These are phyloP conservation scores for Chalciporus sp. DNA, from an alignment of 1,284 basidiomycete genomes.

Conservation along the genomic window DNA sequence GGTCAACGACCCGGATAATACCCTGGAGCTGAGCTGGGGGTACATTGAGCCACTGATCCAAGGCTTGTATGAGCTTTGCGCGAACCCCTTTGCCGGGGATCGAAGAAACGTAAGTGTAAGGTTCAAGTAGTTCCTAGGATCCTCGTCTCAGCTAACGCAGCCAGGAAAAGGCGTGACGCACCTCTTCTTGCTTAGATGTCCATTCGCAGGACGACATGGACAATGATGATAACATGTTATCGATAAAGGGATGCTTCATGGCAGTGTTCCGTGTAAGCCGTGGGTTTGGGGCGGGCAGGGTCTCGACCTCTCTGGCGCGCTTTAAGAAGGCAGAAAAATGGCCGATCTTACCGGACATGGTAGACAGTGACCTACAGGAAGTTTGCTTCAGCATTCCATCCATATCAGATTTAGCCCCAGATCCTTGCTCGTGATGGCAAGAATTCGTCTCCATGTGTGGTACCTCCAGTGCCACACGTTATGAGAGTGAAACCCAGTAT, in stretches of 20 bases:
- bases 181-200: slow-evolving; percentile 23
- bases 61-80: slow-evolving; percentile 85
- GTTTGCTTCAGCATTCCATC: neutral
- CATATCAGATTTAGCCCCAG: slow-evolving; percentile 7
- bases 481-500: slow-evolving; percentile 10
- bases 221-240: slow-evolving; percentile 25
- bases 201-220: slow-evolving; percentile 10
- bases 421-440: slow-evolving; percentile 5
- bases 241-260: slow-evolving; percentile 28
- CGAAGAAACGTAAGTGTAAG: slow-evolving; percentile 85
- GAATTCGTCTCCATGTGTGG: slow-evolving; percentile 1
- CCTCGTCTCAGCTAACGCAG: neutral
- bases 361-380: neutral
- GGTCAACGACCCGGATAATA: slow-evolving; percentile 81
- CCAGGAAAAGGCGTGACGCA: slow-evolving; percentile 6
- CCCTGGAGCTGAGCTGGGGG: slow-evolving; percentile 69
- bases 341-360: slow-evolving; percentile 9
- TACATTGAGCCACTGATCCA: slow-evolving; percentile 91
- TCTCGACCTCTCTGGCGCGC: neutral
- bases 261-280: neutral
- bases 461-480: slow-evolving; percentile 5
- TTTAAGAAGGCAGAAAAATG: slow-evolving; percentile 12
- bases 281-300: neutral
- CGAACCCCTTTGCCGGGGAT: slow-evolving; percentile 96
- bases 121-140: slow-evolving; percentile 73